phyloP scores from a whole-genome alignment of 2,329 filamentous ascomycete genomes.

The Monilinia polystroma region DNA sequence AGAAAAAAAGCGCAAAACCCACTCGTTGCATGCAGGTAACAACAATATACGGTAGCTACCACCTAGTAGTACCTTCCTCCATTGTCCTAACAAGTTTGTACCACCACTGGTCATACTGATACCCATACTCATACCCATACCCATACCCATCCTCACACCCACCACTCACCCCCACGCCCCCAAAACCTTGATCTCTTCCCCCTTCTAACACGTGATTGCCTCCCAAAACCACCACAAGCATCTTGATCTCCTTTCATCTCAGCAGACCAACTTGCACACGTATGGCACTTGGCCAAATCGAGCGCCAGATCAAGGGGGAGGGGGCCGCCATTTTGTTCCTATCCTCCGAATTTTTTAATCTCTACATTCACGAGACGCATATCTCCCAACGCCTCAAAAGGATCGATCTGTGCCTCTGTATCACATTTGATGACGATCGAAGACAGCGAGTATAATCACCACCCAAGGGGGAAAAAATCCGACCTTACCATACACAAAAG shows the following conservation, averaged over 20 bases:
- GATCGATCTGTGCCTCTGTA: constrained; percentile 6
- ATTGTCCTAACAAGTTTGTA: not conserved
- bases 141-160: no score
- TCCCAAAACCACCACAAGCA: not conserved
- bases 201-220: not conserved
- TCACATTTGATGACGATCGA: constrained; percentile 12
- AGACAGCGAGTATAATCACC: constrained; percentile 3
- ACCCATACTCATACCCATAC: not conserved
- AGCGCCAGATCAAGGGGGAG: not conserved
- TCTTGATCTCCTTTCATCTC: not conserved
- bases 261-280: not conserved
- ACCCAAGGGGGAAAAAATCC: not conserved
- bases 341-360: not conserved
- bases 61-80: not conserved
- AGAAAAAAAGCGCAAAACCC: not conserved
- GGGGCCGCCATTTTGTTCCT: constrained; percentile 2
- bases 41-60: not conserved
- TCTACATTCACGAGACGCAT: not conserved
- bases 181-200: not conserved
- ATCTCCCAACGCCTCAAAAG: not conserved
- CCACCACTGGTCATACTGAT: not conserved
- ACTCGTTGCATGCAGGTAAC: not conserved
- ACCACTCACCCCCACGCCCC: not conserved
- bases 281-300: not conserved
- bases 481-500: not conserved